These are phyloP conservation scores for Cinnamomum chago DNA, from an alignment of 164 flowering plant genomes.

Conservation along the genomic window DNA sequence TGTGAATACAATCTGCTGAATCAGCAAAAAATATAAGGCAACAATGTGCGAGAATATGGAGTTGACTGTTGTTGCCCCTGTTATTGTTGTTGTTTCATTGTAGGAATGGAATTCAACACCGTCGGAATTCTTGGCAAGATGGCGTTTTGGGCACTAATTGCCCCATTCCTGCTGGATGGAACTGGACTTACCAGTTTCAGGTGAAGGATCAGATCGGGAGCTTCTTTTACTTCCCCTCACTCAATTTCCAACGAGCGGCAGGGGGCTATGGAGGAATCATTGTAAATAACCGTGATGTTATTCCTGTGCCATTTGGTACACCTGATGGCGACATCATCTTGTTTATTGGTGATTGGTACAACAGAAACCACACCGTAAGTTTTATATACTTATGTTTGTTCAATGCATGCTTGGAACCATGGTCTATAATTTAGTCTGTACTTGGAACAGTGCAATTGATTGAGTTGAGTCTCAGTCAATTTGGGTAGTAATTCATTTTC, in stretches of 20 bases:
- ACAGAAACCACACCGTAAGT: constrained; percentile 27
- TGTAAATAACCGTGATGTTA: constrained; percentile 25
- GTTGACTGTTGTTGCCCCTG: background rate
- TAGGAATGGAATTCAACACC: constrained; percentile 48
- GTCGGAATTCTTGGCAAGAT: constrained; percentile 57
- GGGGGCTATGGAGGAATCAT: constrained; percentile 48
- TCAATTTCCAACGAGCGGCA: constrained; percentile 40
- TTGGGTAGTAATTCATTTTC: background rate
- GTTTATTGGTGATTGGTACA: constrained; percentile 57
- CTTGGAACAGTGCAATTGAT: background rate
- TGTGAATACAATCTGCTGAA: background rate
- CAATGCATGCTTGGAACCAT: background rate
- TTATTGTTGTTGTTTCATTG: background rate
- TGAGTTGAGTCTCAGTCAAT: background rate
- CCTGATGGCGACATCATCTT: constrained; percentile 47
- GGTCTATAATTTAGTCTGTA: too few relatives aligned
- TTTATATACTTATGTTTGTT: background rate
- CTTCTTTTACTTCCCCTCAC: constrained; percentile 45
- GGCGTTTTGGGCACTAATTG: constrained; percentile 58
- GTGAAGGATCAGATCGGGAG: constrained; percentile 63
- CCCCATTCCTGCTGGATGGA: constrained; percentile 40
- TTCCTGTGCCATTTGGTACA: constrained; percentile 35
- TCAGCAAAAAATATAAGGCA: background rate
- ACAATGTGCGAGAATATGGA: background rate
- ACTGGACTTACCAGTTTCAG: constrained; percentile 54